phyloP scores from a whole-genome alignment of 257 asterid genomes.

The Solanum etuberosum region DNA sequence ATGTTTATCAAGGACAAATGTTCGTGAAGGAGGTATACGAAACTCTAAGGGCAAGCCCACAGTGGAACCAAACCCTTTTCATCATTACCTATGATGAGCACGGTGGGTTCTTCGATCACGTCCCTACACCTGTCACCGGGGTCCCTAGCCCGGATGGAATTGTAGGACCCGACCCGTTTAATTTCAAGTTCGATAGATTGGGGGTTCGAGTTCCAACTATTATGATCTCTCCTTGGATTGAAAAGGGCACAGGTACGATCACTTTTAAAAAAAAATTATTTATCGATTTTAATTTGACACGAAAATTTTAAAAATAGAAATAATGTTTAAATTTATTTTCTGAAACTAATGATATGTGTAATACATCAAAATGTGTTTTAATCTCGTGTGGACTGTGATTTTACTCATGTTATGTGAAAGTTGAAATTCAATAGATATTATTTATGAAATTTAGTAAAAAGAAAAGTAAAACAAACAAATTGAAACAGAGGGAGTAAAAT shows the following conservation, averaged over 20 bases:
- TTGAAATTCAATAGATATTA: too few species aligned
- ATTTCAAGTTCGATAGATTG: slow-evolving; percentile 59
- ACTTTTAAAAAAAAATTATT: too few species aligned
- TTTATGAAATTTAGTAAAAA: too few species aligned
- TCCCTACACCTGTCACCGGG: slow-evolving; percentile 50
- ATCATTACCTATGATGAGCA: slow-evolving; percentile 88
- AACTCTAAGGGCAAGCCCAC: slow-evolving; percentile 64
- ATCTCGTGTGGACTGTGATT: too few species aligned
- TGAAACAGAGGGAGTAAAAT: too few species aligned
- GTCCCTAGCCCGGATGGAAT: slow-evolving; percentile 79
- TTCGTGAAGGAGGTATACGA: slow-evolving; percentile 93
- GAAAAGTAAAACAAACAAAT: too few species aligned
- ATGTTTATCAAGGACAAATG: slow-evolving; percentile 74
- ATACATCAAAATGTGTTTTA: too few species aligned
- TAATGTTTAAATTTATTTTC: too few species aligned
- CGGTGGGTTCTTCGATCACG: slow-evolving; percentile 86
- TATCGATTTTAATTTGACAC: too few species aligned
- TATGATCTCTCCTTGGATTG: slow-evolving; percentile 64
- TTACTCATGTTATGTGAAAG: too few species aligned
- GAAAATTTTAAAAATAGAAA: too few species aligned
- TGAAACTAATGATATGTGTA: too few species aligned
- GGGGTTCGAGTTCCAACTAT: slow-evolving; percentile 85
- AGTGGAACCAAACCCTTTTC: slow-evolving; percentile 66
- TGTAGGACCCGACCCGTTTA: slow-evolving; percentile 66
- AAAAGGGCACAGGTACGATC: slow-evolving; percentile 56